These are phyloP conservation scores for Balansia obtecta DNA, from an alignment of 2,329 filamentous ascomycete species.

Conservation along the genomic window DNA sequence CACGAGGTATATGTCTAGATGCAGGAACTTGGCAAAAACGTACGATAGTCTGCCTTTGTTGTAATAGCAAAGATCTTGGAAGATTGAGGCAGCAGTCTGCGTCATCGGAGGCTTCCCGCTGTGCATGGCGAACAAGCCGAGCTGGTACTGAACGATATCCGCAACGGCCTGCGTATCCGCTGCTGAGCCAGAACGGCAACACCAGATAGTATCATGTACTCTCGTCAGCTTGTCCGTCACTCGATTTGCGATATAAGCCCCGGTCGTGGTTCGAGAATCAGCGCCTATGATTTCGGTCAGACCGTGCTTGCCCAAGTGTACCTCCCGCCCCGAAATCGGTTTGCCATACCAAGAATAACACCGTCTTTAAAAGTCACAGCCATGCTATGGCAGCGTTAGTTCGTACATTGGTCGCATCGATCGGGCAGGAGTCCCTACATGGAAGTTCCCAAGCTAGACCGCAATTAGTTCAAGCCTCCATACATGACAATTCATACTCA, in stretches of 20 bases:
- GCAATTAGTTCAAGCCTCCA: slow-evolving; percentile 18
- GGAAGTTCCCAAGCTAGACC: slow-evolving; percentile 75
- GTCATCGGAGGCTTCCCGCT: slow-evolving; percentile 88
- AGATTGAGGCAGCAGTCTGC: slow-evolving; percentile 87
- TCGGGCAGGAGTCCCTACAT: slow-evolving; percentile 48
- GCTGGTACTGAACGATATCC: slow-evolving; percentile 94
- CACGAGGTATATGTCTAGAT: neutral
- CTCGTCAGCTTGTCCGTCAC: slow-evolving; percentile 98
- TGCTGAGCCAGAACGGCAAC: slow-evolving; percentile 92
- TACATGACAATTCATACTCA: too few species aligned
- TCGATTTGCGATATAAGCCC: slow-evolving; percentile 96
- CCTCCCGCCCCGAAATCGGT: neutral
- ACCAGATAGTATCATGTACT: slow-evolving; percentile 99
- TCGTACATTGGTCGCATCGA: slow-evolving; percentile 14
- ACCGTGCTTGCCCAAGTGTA: neutral
- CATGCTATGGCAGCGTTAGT: slow-evolving; percentile 52
- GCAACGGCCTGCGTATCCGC: slow-evolving; percentile 97
- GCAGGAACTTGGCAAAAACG: slow-evolving; percentile 17
- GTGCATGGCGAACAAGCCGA: slow-evolving; percentile 81
- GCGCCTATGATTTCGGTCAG: slow-evolving; percentile 44
- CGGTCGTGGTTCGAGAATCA: slow-evolving; percentile 94
- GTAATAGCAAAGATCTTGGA: slow-evolving; percentile 95
- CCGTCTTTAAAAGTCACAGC: slow-evolving; percentile 98
- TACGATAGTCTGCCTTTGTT: slow-evolving; percentile 93
- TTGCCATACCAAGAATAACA: slow-evolving; percentile 66